A percentile compares a stretch with the other conserved stretches of the same genome.
These are phyloP conservation scores for Fusarium musae DNA, from an alignment of 2,329 filamentous ascomycete genomes.

Conservation along the genomic window DNA sequence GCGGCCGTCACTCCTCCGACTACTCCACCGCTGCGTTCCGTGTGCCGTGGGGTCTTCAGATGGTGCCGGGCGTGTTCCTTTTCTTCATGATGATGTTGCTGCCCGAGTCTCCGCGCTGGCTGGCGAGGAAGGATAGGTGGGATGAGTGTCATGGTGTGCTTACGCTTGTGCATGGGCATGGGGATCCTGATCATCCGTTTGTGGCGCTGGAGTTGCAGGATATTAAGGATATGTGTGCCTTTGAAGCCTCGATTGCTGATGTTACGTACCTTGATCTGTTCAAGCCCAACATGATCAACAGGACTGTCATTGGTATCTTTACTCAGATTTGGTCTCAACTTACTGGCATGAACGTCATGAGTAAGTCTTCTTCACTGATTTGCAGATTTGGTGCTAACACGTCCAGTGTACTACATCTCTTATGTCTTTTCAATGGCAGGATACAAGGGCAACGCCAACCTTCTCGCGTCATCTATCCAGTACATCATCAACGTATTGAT, in stretches of 20 bases:
- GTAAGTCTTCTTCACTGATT: slow-evolving; percentile 48
- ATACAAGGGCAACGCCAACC: slow-evolving; percentile 58
- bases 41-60: slow-evolving; percentile 71
- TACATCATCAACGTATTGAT: slow-evolving; percentile 82
- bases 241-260: slow-evolving; percentile 75
- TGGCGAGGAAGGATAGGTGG: slow-evolving; percentile 74
- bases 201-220: slow-evolving; percentile 76
- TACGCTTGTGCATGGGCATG: slow-evolving; percentile 72
- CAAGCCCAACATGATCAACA: slow-evolving; percentile 70
- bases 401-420: slow-evolving; percentile 68
- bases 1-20: slow-evolving; percentile 54
- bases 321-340: slow-evolving; percentile 68
- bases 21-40: slow-evolving; percentile 67
- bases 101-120: slow-evolving; percentile 68
- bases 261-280: slow-evolving; percentile 79
- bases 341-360: slow-evolving; percentile 68
- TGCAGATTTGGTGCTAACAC: neutral
- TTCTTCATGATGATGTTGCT: slow-evolving; percentile 69
- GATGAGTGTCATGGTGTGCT: slow-evolving; percentile 64
- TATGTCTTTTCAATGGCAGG: slow-evolving; percentile 55
- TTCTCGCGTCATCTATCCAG: slow-evolving; percentile 66
- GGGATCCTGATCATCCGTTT: slow-evolving; percentile 71
- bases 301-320: slow-evolving; percentile 62
- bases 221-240: slow-evolving; percentile 78
- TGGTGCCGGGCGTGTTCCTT: slow-evolving; percentile 67